phyloP scores from a whole-genome alignment of 1,284 basidiomycete species.

The Rhodotorula mucilaginosa region DNA sequence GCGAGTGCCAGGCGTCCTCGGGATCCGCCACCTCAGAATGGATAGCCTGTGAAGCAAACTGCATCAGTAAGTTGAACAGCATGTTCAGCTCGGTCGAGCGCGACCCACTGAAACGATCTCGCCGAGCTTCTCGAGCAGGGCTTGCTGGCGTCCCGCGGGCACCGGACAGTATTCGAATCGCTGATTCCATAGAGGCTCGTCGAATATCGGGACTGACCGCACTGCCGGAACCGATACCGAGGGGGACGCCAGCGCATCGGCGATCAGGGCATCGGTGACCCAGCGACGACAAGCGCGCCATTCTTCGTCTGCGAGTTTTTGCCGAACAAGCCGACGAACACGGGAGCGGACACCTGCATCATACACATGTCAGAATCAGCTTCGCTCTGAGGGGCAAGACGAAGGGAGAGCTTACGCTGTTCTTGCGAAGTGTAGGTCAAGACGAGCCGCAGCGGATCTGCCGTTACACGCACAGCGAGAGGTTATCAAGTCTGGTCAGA shows the following conservation, averaged over 20 bases:
- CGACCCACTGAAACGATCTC: slow-evolving; percentile 47
- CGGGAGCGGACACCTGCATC: slow-evolving; percentile 13
- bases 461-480: slow-evolving; percentile 51
- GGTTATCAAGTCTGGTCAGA: neutral
- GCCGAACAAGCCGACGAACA: neutral
- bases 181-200: slow-evolving; percentile 11
- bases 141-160: neutral
- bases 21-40: neutral
- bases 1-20: neutral
- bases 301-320: neutral
- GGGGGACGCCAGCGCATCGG: neutral
- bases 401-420: slow-evolving; percentile 58
- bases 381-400: neutral
- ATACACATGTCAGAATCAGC: slow-evolving; percentile 3
- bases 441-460: slow-evolving; percentile 61
- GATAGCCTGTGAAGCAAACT: too few relatives aligned
- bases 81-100: neutral
- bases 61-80: too few relatives aligned
- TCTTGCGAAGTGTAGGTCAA: slow-evolving; percentile 69
- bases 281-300: slow-evolving; percentile 19
- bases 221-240: slow-evolving; percentile 46
- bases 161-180: slow-evolving; percentile 6
- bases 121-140: slow-evolving; percentile 48
- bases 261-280: slow-evolving; percentile 52
- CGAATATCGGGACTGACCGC: slow-evolving; percentile 58